Conservation (phyloP, 176 grass and related monocot species). For the Paspalum notatum region DNA sequence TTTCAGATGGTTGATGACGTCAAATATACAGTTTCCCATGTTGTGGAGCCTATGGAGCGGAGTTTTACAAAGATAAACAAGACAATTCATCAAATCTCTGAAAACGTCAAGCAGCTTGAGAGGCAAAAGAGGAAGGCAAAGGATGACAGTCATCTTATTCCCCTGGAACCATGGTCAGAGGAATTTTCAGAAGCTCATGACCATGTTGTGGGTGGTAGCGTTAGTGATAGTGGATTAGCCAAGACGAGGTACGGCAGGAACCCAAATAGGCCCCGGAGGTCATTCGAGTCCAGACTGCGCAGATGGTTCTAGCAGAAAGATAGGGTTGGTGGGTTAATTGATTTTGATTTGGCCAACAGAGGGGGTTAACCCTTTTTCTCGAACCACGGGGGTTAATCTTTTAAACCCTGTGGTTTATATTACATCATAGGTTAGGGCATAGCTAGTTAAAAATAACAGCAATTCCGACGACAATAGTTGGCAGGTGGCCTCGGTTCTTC, state of each 20-base stretch:
- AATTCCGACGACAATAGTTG: constrained; percentile 20
- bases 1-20: constrained; percentile 97
- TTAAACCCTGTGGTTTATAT: constrained; percentile 32
- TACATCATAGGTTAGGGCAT: constrained; percentile 48
- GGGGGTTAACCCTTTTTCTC: constrained; percentile 45
- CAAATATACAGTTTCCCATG: constrained; percentile 93
- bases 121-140: constrained; percentile 85
- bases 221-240: constrained; percentile 82
- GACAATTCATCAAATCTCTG: constrained; percentile 85
- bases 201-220: constrained; percentile 63
- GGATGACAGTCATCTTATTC: constrained; percentile 86
- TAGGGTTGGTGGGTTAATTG: constrained; percentile 12
- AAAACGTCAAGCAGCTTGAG: constrained; percentile 90
- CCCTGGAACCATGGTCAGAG: constrained; percentile 68
- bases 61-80: constrained; percentile 79
- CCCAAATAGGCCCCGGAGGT: constrained; percentile 39
- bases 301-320: constrained; percentile 56
- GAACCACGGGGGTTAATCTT: too few species aligned
- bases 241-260: constrained; percentile 52
- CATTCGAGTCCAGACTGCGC: constrained; percentile 52
- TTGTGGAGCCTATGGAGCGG: constrained; percentile 86
- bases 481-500: constrained; percentile 28
- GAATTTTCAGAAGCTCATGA: constrained; percentile 84
- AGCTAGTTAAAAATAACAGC: constrained; percentile 19
- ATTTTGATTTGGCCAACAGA: constrained; percentile 35